Percentiles rank a stretch among this genome's conserved stretches.
Conservation (phyloP, 2,329 filamentous ascomycete species). For the Calonectria henricotiae region DNA sequence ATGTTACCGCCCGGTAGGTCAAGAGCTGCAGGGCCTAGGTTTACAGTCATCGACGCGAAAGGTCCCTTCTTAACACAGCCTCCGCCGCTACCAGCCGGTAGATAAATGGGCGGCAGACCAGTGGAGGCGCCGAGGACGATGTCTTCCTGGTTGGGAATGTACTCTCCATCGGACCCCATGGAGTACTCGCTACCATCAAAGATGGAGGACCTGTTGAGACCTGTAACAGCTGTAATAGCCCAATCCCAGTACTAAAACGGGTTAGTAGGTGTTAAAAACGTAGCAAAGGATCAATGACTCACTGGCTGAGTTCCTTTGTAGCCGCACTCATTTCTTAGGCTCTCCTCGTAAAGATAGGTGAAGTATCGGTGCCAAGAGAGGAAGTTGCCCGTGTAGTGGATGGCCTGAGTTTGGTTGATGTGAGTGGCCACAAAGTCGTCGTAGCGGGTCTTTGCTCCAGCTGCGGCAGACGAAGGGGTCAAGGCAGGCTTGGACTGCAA, state of each 20-base stretch:
- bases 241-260: constrained; percentile 65
- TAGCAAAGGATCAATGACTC: constrained; percentile 21
- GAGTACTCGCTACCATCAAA: constrained; percentile 67
- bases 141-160: constrained; percentile 34
- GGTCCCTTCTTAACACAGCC: constrained; percentile 71
- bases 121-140: constrained; percentile 52
- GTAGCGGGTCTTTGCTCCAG: constrained; percentile 64
- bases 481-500: constrained; percentile 59
- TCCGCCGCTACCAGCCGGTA: constrained; percentile 69
- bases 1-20: constrained; percentile 51
- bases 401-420: constrained; percentile 63
- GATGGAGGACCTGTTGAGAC: constrained; percentile 62
- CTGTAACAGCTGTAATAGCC: constrained; percentile 57
- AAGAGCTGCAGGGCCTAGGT: constrained; percentile 59
- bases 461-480: constrained; percentile 55
- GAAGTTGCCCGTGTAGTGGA: constrained; percentile 62
- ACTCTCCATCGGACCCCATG: constrained; percentile 40
- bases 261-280: constrained; percentile 29
- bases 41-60: constrained; percentile 60
- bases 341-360: constrained; percentile 55
- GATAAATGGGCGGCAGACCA: constrained; percentile 30
- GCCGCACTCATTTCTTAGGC: constrained; percentile 55
- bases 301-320: constrained; percentile 61
- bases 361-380: constrained; percentile 56
- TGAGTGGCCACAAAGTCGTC: constrained; percentile 69